phyloP scores from a whole-genome alignment of 768 basidiomycete genomes.

The Sutorius australiensis region DNA sequence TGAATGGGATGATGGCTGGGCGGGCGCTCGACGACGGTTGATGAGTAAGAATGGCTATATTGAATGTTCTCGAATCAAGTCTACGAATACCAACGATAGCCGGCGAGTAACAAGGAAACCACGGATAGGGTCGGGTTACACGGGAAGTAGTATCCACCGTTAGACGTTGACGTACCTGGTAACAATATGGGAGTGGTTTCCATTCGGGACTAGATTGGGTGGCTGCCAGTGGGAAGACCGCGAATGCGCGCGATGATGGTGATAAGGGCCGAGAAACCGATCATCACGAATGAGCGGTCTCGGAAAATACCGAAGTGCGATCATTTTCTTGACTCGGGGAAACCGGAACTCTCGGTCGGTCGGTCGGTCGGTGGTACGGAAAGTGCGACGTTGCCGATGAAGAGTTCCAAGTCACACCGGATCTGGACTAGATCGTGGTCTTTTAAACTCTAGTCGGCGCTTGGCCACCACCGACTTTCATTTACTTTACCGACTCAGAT shows the following conservation, averaged over 20 bases:
- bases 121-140: not conserved
- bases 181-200: not conserved
- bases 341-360: not conserved
- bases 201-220: not conserved
- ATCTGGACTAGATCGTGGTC: not conserved
- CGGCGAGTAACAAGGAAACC: not conserved
- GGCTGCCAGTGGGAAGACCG: not conserved
- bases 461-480: not conserved
- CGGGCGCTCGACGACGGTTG: not conserved
- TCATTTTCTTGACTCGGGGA: not conserved
- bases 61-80: not conserved
- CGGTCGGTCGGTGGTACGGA: not conserved
- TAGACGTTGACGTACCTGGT: not conserved
- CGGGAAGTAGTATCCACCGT: not conserved
- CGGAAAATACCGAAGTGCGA: not conserved
- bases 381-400: not conserved
- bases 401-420: no score
- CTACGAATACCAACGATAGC: not conserved
- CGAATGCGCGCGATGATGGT: not conserved
- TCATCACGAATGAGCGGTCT: conserved; percentile 3
- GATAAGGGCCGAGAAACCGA: not conserved
- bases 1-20: not conserved
- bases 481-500: not conserved
- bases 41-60: no score
- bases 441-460: not conserved